A percentile compares a stretch with the other conserved stretches of the same genome.
phyloP scores from a whole-genome alignment of 1,139 yeast species.

The Taphrina sp. region DNA sequence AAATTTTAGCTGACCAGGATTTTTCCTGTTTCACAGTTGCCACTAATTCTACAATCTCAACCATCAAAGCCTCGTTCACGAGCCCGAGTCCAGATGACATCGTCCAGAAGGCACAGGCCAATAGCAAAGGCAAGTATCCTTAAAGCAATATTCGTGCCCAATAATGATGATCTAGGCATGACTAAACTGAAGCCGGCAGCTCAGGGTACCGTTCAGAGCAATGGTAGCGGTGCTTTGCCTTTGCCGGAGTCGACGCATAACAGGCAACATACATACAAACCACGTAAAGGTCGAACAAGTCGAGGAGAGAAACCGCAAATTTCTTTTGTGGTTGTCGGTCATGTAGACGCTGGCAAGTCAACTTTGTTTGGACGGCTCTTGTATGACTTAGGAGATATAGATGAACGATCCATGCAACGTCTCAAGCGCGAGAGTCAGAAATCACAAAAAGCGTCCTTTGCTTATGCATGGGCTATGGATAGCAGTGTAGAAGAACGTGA shows the following conservation, averaged over 20 bases:
- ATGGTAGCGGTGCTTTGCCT: no score
- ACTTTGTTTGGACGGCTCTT: conserved; percentile 88
- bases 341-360: conserved; percentile 97
- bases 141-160: no score
- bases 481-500: conserved; percentile 85
- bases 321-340: conserved; percentile 84
- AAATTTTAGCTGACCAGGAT: conserved; percentile 35
- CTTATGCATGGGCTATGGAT: conserved; percentile 97
- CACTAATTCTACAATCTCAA: conserved; percentile 49
- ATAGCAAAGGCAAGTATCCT: conserved; percentile 20
- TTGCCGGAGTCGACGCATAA: conserved; percentile 38
- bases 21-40: conserved; percentile 40
- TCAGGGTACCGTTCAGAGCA: no score
- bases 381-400: conserved; percentile 78
- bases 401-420: conserved; percentile 70
- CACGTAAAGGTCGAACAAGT: conserved; percentile 48
- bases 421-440: conserved; percentile 75
- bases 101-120: conserved; percentile 44
- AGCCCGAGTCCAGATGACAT: conserved; percentile 84
- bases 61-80: conserved; percentile 51
- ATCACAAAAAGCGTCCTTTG: conserved; percentile 88
- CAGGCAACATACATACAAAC: no score
- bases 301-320: conserved; percentile 42
- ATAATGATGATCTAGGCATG: no score
- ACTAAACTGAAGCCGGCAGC: no score